phyloP scores from a whole-genome alignment of 2,329 filamentous ascomycete genomes.

The Cladophialophora chaetospira region DNA sequence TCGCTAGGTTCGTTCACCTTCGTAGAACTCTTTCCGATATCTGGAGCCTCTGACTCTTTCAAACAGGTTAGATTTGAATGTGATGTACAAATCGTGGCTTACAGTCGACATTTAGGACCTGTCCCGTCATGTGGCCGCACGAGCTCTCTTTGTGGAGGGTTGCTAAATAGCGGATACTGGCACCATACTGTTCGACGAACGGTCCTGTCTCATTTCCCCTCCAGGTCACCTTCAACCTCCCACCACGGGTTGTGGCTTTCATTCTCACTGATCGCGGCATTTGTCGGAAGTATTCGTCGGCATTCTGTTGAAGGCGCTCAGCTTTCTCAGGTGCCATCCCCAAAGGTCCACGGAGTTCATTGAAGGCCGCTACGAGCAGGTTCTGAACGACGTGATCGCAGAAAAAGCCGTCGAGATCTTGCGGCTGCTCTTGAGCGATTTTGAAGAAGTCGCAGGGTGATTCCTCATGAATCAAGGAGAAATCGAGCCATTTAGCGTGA shows the following conservation, averaged over 20 bases:
- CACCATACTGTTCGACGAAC: constrained; percentile 8
- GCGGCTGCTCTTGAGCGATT: background rate
- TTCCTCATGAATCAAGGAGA: constrained; percentile 18
- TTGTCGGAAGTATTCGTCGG: constrained; percentile 13
- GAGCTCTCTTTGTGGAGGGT: constrained; percentile 15
- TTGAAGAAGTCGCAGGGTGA: constrained; percentile 14
- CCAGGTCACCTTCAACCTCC: constrained; percentile 20
- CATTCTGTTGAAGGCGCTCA: constrained; percentile 4
- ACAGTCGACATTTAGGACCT: constrained; percentile 10
- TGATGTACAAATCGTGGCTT: background rate
- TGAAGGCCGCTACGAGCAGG: constrained; percentile 13
- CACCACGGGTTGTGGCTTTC: background rate
- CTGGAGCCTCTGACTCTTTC: background rate
- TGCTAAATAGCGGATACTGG: constrained; percentile 17
- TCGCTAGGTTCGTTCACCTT: background rate
- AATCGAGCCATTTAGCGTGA: constrained; percentile 35
- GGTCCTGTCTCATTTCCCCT: constrained; percentile 19
- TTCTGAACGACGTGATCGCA: constrained; percentile 27
- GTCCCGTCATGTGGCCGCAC: constrained; percentile 6
- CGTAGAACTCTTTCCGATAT: background rate
- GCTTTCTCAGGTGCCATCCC: background rate
- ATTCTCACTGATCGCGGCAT: constrained; percentile 20
- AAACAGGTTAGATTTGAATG: background rate
- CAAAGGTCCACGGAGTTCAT: constrained; percentile 8
- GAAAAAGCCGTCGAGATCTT: constrained; percentile 11